Evolutionary conservation across 2,329 filamentous ascomycete species (phyloP).

Genomic region (Pseudogymnoascus sp.): DNA sequence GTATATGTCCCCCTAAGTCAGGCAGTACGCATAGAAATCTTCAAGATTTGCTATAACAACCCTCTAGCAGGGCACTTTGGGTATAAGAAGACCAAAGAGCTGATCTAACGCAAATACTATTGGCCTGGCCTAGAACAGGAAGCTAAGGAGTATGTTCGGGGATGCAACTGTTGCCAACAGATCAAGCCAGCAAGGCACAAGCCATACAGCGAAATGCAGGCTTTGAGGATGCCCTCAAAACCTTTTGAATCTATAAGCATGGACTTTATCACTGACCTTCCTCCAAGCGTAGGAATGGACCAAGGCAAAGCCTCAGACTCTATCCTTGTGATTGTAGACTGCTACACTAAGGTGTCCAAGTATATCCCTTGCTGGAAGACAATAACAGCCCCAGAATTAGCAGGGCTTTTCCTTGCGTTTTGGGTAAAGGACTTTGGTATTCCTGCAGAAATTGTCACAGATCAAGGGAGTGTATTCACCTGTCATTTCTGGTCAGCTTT

Average conservation of each 20-base stretch:
- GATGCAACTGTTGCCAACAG: background rate
- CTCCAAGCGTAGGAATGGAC: background rate
- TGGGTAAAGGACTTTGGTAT: background rate
- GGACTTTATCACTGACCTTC: background rate
- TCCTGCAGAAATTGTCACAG: background rate
- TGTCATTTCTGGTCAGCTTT: background rate
- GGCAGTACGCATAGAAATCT: background rate
- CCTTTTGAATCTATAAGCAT: background rate
- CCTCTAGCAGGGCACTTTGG: background rate
- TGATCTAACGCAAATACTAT: background rate
- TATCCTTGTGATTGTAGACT: background rate
- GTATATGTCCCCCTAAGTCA: background rate
- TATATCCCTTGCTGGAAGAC: background rate
- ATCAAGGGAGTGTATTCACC: background rate
- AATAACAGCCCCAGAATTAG: background rate
- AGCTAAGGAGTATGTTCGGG: background rate
- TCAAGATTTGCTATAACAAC: background rate
- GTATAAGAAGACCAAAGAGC: background rate
- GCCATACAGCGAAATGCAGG: background rate
- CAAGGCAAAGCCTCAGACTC: background rate
- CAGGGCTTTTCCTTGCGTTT: background rate
- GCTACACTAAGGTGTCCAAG: background rate
- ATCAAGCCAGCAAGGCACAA: background rate
- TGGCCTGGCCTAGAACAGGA: background rate
- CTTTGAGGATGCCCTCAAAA: background rate